Conservation (phyloP, 352 stramenopile species). For the Globisporangium yorkense region DNA sequence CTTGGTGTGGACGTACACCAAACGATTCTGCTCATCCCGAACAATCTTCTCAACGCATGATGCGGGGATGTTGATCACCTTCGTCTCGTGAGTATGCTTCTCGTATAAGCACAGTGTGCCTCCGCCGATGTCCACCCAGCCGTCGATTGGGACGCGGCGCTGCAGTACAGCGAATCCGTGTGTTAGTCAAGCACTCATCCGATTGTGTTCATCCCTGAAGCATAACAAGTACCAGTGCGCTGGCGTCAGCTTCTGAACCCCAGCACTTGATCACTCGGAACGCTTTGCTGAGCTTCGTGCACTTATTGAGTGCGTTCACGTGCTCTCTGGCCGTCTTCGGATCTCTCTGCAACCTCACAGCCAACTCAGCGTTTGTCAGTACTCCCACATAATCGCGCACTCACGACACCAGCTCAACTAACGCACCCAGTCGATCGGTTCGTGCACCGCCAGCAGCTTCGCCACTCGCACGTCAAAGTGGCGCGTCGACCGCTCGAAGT, state of each 20-base stretch:
- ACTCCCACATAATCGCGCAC: background rate
- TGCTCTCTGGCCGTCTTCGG: conserved; percentile 13
- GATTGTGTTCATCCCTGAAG: background rate
- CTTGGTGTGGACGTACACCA: conserved; percentile 20
- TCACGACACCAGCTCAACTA: background rate
- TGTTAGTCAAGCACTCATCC: too few species aligned
- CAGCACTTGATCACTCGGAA: conserved; percentile 30
- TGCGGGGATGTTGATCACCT: conserved; percentile 52
- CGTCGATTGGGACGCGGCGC: conserved; percentile 34
- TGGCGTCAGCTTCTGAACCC: conserved; percentile 16
- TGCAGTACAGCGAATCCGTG: conserved; percentile 7
- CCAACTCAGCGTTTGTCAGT: too few species aligned
- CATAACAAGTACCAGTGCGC: conserved; percentile 17
- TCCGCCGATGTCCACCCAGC: conserved; percentile 46
- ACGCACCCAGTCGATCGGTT: conserved; percentile 38
- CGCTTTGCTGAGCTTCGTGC: conserved; percentile 13
- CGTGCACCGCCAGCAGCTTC: conserved; percentile 24
- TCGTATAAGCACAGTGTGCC: conserved; percentile 50
- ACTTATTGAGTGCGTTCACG: conserved; percentile 26
- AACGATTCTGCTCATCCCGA: conserved; percentile 18
- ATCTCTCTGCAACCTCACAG: conserved; percentile 7
- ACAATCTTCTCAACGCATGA: conserved; percentile 35
- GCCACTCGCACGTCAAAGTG: conserved; percentile 24
- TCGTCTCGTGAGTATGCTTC: conserved; percentile 25
- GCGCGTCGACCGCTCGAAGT: conserved; percentile 13